Percentiles rank a stretch among this genome's conserved stretches.
These are phyloP conservation scores for Phytophthora meadii DNA, from an alignment of 352 stramenopile genomes.

Conservation along the genomic window DNA sequence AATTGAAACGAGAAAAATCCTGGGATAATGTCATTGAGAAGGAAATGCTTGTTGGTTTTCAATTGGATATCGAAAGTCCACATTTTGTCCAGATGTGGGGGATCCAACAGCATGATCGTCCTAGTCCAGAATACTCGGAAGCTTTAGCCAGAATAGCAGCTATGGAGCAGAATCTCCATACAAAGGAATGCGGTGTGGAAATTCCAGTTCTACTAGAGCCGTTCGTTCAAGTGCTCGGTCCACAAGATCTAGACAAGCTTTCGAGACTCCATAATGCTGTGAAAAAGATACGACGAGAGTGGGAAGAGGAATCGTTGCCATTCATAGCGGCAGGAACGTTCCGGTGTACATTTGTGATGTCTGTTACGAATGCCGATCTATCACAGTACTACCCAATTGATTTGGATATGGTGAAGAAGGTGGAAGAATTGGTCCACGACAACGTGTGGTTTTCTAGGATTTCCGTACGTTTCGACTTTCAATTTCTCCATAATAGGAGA, in stretches of 20 bases:
- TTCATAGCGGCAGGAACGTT: not conserved
- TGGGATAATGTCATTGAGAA: not conserved
- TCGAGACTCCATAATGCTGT: not conserved
- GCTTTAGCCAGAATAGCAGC: conserved; percentile 2
- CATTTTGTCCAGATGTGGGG: conserved; percentile 5
- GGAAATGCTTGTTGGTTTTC: conserved; percentile 10
- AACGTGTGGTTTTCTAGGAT: not conserved
- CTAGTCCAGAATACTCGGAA: not conserved
- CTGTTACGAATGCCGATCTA: not conserved
- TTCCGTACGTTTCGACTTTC: not conserved
- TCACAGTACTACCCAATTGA: not conserved
- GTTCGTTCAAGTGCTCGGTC: too few species aligned
- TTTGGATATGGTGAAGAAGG: not conserved
- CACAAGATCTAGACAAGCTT: too few species aligned
- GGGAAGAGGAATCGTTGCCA: not conserved
- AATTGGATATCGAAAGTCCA: not conserved
- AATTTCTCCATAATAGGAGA: too few species aligned
- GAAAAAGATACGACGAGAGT: not conserved
- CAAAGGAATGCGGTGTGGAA: not conserved
- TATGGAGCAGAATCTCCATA: not conserved
- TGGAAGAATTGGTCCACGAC: not conserved
- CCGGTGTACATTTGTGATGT: conserved; percentile 7
- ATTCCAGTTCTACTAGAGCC: conserved; percentile 2
- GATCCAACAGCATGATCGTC: not conserved
- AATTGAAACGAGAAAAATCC: conserved; percentile 13